Base-by-base conservation (phyloP, 2,329 filamentous ascomycete genomes). In the Claviceps pazoutovae region DNA sequence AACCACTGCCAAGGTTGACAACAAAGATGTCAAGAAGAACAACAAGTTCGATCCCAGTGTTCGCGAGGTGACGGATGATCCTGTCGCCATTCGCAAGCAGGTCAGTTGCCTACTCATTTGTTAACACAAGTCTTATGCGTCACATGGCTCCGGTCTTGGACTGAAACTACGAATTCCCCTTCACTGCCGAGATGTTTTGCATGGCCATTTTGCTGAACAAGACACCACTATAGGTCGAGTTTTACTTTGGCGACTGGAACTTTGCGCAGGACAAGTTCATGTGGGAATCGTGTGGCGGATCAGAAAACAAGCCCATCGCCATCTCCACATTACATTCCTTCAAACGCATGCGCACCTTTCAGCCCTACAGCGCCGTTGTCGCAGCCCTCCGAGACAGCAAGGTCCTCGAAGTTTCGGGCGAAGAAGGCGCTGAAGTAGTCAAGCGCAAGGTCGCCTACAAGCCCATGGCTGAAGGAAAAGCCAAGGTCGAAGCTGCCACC, bases 261-360 rank as follows among this genome's bases (percentile, higher is more conserved):
- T 80, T 98, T 39, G 84, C 85, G 49, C 82, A 81, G 62, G 94
- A 98, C 70, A 86, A 88, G 66, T 95, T 88, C 72, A 78, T 98
- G 59, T 86, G 89, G 73, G 75, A 81, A 56, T 75, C 83, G 62
- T 86, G 88, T 51, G 84, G 83, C 41, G 91, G 91, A 53, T 74
- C 79, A 57, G 77, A 84, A 62, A 95, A 96, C 74, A 84, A 86
- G 67, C 78, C 90, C 44, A 83, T 98, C 39, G 74, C 83, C 21
- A 74, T 98, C 59, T 82, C 83, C 62, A 78, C 83, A 55, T 81
- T 98, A 58, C 81, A 83, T 74, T 82, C 74, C 49, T 98, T 98
- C 78, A 91, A 90, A 72, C 89, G 94, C 67, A 98, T 98, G 94
- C 84, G 82, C 59, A 86, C 84, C 61, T 98, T 97, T 79, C 83